These are phyloP conservation scores for Mycena maculata DNA, from an alignment of 768 basidiomycete genomes.

Conservation along the genomic window DNA sequence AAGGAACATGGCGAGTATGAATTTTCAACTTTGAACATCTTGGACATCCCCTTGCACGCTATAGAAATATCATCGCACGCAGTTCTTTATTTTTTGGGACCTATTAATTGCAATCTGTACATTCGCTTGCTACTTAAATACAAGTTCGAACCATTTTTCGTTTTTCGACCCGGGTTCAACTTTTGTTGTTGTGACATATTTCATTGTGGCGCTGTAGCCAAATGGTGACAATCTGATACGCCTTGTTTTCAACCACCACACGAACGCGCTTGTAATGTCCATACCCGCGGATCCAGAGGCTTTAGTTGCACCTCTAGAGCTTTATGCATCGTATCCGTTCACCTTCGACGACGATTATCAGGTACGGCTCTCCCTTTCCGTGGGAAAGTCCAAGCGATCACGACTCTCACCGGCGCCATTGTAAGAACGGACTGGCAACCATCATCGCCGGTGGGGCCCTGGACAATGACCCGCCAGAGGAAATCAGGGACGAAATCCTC, in stretches of 20 bases:
- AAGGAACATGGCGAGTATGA: slow-evolving; percentile 30
- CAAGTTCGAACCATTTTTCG: too few species aligned
- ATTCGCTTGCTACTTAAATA: too few species aligned
- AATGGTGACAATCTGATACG: not conserved
- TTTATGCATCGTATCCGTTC: slow-evolving; percentile 29
- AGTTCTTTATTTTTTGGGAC: slow-evolving; percentile 6
- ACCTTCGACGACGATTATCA: slow-evolving; percentile 33
- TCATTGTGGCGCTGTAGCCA: not conserved
- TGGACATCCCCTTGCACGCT: not conserved
- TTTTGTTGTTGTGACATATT: not conserved
- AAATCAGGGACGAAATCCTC: slow-evolving; percentile 59
- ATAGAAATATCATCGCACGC: not conserved
- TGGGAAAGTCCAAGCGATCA: slow-evolving; percentile 1
- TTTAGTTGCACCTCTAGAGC: not conserved
- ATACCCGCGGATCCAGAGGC: slow-evolving; percentile 5
- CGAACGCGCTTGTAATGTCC: not conserved
- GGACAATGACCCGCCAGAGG: slow-evolving; percentile 46
- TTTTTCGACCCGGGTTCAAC: too few species aligned
- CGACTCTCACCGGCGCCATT: not conserved
- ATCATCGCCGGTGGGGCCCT: slow-evolving; percentile 60
- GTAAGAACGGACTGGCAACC: slow-evolving; percentile 61
- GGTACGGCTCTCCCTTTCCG: slow-evolving; percentile 14
- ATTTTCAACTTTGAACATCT: not conserved
- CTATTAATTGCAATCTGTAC: too few species aligned
- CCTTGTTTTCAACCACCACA: not conserved